Base-by-base conservation (phyloP, 1,284 basidiomycete genomes). In the Malassezia cuniculi region DNA sequence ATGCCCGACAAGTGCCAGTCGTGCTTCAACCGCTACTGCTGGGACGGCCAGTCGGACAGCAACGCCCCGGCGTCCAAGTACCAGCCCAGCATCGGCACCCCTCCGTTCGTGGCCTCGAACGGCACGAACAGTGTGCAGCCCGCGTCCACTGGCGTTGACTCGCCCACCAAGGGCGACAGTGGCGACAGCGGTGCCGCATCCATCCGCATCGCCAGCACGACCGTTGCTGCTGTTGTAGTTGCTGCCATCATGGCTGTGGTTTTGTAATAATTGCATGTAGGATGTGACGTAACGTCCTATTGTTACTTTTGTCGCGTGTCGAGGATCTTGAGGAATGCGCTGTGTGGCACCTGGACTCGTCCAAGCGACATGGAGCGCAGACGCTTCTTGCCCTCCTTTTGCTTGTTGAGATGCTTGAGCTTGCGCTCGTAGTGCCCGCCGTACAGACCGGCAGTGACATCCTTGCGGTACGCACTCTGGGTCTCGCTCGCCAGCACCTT, bases 401-500 rank as follows among this genome's bases (percentile, higher is more conserved):
- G 60, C 39, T 63, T 60, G 35, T 55, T 48, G 22, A 64, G 48
- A 25, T 56, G 52, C 44, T 60, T 57, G 31, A 59, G 41, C 40
- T 64, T 64, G 17, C 55, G 39, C 22, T 57, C 51, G 31, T 43
- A 55, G 71, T 50, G 49, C 76, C 85, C 85, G 66, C 86, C 86
- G 58, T 93, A 93, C 29, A 94, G 70, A 0, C 87, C 87, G 11
- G 86, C 86, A 0, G 87, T 93, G 17, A 97, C 90, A 57, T 97
- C 90, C 41, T 90, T 54, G 4, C 52, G 24, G 30, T 54, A 61
- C 20, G 58, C 54, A 17, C 46, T 51, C 41, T 53, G 57, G 54
- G 70, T 89, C 67, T 93, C 87, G 34, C 89, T 76, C 4, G 90
- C 85, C 34, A 95, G 77, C 39, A 94, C 77, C 54, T 81, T 85